Percentiles rank a stretch among this genome's conserved stretches.
Conservation (phyloP, 176 grass and related monocot genomes). For the Oryza punctata region DNA sequence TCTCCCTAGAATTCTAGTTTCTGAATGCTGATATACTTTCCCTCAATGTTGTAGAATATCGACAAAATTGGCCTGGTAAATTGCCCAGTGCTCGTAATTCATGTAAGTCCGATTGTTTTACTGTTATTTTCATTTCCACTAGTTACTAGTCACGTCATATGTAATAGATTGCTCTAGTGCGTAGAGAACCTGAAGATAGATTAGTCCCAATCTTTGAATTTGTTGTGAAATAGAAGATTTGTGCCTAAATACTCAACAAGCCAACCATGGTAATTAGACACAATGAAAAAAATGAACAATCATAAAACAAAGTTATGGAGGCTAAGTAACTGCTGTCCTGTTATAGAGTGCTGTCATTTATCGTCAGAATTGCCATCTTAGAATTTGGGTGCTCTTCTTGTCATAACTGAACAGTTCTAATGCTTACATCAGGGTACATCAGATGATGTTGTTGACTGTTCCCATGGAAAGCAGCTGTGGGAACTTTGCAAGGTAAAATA, state of each 20-base stretch:
- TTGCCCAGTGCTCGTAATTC: slow-evolving; percentile 86
- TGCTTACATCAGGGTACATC: slow-evolving; percentile 73
- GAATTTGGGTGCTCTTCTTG: background rate
- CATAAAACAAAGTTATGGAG: slow-evolving; percentile 15
- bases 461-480: slow-evolving; percentile 93
- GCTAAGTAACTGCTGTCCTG: background rate
- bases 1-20: slow-evolving; percentile 4
- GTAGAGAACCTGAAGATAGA: slow-evolving; percentile 12
- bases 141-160: background rate
- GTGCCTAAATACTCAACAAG: slow-evolving; percentile 2
- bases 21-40: slow-evolving; percentile 40
- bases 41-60: slow-evolving; percentile 62
- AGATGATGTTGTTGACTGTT: slow-evolving; percentile 94
- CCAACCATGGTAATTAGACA: slow-evolving; percentile 4
- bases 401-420: slow-evolving; percentile 41
- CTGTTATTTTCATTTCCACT: background rate
- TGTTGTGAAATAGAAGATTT: background rate
- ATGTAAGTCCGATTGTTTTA: slow-evolving; percentile 62
- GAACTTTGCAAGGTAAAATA: slow-evolving; percentile 97
- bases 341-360: slow-evolving; percentile 24
- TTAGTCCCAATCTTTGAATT: background rate
- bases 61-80: slow-evolving; percentile 78
- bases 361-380: slow-evolving; percentile 10
- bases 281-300: slow-evolving; percentile 10
- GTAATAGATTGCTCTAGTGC: background rate